These are phyloP conservation scores for Acorus calamus DNA, from an alignment of 106 monocot species.

Conservation along the genomic window DNA sequence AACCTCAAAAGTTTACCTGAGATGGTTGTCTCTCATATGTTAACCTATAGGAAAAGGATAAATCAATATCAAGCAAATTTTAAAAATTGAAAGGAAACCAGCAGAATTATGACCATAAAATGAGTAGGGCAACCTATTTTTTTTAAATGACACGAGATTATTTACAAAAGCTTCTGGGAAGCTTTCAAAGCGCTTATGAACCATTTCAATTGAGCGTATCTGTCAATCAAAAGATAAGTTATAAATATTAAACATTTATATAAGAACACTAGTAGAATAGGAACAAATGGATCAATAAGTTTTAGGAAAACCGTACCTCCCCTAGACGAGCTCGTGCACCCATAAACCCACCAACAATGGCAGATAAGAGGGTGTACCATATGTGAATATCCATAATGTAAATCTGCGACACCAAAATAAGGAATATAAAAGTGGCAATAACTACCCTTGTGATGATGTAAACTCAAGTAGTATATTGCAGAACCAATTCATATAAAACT, in stretches of 20 bases:
- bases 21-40: conserved; percentile 24
- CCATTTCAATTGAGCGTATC: conserved; percentile 94
- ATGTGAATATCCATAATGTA: conserved; percentile 96
- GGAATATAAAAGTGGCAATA: background rate
- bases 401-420: conserved; percentile 32
- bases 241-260: background rate
- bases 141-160: conserved; percentile 50
- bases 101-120: conserved; percentile 1
- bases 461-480: too few relatives aligned
- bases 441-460: background rate
- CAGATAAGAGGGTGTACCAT: conserved; percentile 83
- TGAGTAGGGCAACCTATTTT: conserved; percentile 34
- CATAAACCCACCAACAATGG: conserved; percentile 79
- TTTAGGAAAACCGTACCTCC: conserved; percentile 39
- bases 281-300: background rate
- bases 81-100: conserved; percentile 1
- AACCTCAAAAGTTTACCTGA: conserved; percentile 37
- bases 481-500: background rate
- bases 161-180: conserved; percentile 90
- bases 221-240: conserved; percentile 12
- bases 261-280: too few relatives aligned
- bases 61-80: conserved; percentile 3
- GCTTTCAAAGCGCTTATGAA: conserved; percentile 89
- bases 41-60: conserved; percentile 18
- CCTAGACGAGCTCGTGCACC: conserved; percentile 90